Conservation (phyloP, 2,329 filamentous ascomycete genomes). For the Colletotrichum lini region DNA sequence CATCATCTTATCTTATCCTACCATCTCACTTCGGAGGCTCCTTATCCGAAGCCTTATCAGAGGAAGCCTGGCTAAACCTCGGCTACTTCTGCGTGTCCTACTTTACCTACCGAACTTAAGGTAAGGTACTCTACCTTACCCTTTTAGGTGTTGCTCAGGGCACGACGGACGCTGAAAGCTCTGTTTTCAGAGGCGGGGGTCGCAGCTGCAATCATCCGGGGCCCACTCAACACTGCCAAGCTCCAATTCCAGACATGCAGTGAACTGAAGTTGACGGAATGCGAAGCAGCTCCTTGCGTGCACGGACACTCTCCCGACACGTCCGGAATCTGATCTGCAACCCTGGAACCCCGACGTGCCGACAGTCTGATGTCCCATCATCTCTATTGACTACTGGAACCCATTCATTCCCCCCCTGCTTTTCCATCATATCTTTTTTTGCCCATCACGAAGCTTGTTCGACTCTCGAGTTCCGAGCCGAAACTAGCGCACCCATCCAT, state of each 20-base stretch:
- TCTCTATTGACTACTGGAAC: too few species aligned
- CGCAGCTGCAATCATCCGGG: slow-evolving; percentile 1
- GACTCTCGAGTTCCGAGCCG: neutral
- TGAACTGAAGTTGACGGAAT: slow-evolving; percentile 7
- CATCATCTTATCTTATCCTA: slow-evolving; percentile 1
- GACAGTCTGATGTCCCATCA: slow-evolving; percentile 28
- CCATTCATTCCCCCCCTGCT: slow-evolving; percentile 3
- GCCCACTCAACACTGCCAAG: slow-evolving; percentile 8
- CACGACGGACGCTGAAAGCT: neutral
- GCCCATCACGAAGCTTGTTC: slow-evolving; percentile 1
- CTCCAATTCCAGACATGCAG: slow-evolving; percentile 17
- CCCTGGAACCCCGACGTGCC: neutral
- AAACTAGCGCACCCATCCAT: slow-evolving; percentile 5
- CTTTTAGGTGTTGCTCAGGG: neutral
- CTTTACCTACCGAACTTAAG: too few species aligned
- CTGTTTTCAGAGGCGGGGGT: too few species aligned
- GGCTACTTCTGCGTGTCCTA: neutral
- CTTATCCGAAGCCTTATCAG: neutral
- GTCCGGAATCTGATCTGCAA: slow-evolving; percentile 16
- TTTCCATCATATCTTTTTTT: slow-evolving; percentile 2
- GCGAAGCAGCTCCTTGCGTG: slow-evolving; percentile 10
- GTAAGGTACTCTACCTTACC: too few species aligned
- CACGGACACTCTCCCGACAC: slow-evolving; percentile 21
- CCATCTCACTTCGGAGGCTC: neutral
- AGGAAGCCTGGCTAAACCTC: neutral